A percentile compares a stretch with the other conserved stretches of the same genome.
Evolutionary conservation across 176 grass and related monocot genomes (phyloP).

Genomic region (Paspalum vaginatum): DNA sequence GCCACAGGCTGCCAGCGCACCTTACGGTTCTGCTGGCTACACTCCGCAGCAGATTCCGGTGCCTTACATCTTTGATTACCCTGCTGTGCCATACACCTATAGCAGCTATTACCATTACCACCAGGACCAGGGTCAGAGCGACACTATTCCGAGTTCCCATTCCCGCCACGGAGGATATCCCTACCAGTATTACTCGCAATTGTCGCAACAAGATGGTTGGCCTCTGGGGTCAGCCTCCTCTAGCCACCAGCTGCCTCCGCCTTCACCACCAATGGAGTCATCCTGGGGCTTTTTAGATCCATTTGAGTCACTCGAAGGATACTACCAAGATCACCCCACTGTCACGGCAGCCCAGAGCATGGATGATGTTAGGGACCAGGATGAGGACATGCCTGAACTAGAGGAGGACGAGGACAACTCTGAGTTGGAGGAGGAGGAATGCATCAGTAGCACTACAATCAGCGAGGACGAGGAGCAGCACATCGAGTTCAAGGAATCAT

Average conservation of each 20-base stretch:
- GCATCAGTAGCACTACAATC: not conserved
- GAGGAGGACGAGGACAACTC: not conserved
- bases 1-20: not conserved
- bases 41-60: too few relatives aligned
- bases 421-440: slow-evolving; percentile 38
- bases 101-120: too few relatives aligned
- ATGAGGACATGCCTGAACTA: slow-evolving; percentile 57
- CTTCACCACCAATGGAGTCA: slow-evolving; percentile 58
- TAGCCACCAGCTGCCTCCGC: slow-evolving; percentile 28
- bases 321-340: slow-evolving; percentile 35
- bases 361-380: slow-evolving; percentile 36
- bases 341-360: slow-evolving; percentile 27
- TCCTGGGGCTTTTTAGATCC: slow-evolving; percentile 78
- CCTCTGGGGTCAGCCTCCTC: slow-evolving; percentile 12
- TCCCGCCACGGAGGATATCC: slow-evolving; percentile 26
- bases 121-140: too few relatives aligned
- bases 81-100: slow-evolving; percentile 23
- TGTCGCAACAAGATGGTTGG: too few relatives aligned
- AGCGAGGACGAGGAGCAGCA: slow-evolving; percentile 14
- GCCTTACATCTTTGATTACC: not conserved
- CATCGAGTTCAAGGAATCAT: slow-evolving; percentile 23
- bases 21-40: not conserved
- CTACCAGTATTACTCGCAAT: not conserved
- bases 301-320: slow-evolving; percentile 61
- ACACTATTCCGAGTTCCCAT: not conserved